Base-by-base conservation (phyloP, 139 green algal species). In the Micractinium conductrix region DNA sequence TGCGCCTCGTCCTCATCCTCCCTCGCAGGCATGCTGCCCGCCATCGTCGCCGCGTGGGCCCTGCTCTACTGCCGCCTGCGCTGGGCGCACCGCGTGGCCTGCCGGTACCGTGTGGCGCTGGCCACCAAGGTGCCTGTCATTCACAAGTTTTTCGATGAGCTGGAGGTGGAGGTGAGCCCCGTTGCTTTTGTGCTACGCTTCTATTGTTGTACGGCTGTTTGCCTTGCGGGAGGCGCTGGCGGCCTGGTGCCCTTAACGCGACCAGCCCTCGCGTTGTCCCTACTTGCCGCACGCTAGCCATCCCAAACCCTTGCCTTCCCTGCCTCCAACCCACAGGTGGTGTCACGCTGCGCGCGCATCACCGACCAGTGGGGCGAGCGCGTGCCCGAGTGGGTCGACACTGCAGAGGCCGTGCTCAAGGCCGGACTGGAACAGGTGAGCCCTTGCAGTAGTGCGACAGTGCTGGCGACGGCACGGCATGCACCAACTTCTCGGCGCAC, bases 91-190 rank as follows among this genome's bases (percentile, higher is more conserved):
- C 38, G 67, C 4, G 63, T 81, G 19, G 68, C 65, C 42, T 55
- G 55, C 7, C 28, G 10, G 17, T 73, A 83, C 40, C 58, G 78
- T 21, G 60, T 40, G 22, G 26, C 37, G 16, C 85, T 85, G 16
- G 60, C 45, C 24, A 83, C 74, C 37, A 83, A 55, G 35, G 55
- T 87, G 26, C 88, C 81, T 67, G 74, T 87, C 38, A 67, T 91
- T 35, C 84, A 92, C 86, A 83, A 84, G 50, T 92, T 92, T 69
- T 62, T 82, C 0, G 87, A 91, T 42, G 71, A 86, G n/a, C 86
- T 82, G 33, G 80, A 91, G 68, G 86, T 91, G 38, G 88, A 93
- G 79, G 85, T 44, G 45, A n/a, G n/a, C n/a, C n/a, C n/a, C n/a
- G n/a, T n/a, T n/a, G n/a, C n/a, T n/a, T n/a, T n/a, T n/a, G n/a